Evolutionary conservation across 495 filamentous ascomycete species (phyloP).

Genomic region (Arthonia radiata): DNA sequence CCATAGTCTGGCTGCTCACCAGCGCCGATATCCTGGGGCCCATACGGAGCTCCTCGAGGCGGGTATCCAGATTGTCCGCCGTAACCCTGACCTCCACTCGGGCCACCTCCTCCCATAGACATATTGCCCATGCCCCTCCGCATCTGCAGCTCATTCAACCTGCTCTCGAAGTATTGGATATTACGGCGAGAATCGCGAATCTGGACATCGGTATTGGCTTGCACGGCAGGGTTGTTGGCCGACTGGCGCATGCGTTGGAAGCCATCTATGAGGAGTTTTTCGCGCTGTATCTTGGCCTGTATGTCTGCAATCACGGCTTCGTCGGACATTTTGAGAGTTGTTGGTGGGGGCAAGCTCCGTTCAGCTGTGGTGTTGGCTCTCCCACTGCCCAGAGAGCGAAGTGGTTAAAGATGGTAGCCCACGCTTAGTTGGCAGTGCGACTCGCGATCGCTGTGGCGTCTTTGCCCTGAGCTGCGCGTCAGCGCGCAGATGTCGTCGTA

Average conservation of each 20-base stretch:
- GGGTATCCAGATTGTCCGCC: constrained; percentile 18
- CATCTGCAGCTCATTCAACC: constrained; percentile 68
- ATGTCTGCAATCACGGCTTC: constrained; percentile 72
- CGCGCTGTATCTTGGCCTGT: constrained; percentile 91
- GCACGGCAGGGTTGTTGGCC: constrained; percentile 73
- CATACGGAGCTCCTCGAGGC: constrained; percentile 22
- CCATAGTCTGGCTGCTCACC: constrained; percentile 27
- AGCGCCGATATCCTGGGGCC: constrained; percentile 13
- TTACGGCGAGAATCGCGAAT: constrained; percentile 84
- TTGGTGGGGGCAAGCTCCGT: too few relatives aligned
- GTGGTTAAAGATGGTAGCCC: too few relatives aligned
- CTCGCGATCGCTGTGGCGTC: too few relatives aligned
- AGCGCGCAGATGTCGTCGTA: too few relatives aligned
- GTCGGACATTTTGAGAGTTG: constrained; percentile 23
- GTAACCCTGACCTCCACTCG: constrained; percentile 11
- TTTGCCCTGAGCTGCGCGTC: too few relatives aligned
- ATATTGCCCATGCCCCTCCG: constrained; percentile 40
- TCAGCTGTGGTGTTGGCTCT: too few relatives aligned
- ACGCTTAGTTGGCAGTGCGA: too few relatives aligned
- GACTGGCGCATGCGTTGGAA: constrained; percentile 87
- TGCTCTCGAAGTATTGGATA: constrained; percentile 80
- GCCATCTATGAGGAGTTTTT: constrained; percentile 83
- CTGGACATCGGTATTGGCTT: constrained; percentile 67
- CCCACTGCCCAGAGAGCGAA: too few relatives aligned
- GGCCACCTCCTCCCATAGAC: constrained; percentile 20